phyloP scores from a whole-genome alignment of 352 stramenopile species.

The Pythium oligandrum region DNA sequence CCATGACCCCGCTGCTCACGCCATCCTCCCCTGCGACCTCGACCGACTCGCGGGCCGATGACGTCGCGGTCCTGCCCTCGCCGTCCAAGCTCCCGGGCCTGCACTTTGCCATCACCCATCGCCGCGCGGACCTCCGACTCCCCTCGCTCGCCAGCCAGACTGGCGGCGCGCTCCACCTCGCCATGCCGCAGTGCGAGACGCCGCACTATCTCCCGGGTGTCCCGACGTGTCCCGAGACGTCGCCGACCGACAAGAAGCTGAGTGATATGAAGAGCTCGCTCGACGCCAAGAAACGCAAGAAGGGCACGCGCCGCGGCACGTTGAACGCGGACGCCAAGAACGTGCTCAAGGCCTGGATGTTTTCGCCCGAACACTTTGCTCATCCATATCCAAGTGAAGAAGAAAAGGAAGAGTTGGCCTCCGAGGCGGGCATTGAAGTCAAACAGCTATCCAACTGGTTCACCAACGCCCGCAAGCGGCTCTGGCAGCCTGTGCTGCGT shows the following conservation, averaged over 20 bases:
- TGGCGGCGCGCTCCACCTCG: constrained; percentile 19
- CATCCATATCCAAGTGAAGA: constrained; percentile 86
- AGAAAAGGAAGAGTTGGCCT: constrained; percentile 80
- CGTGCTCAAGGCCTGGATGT: constrained; percentile 88
- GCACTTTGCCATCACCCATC: constrained; percentile 57
- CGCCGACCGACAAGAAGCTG: constrained; percentile 31
- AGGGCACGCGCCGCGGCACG: constrained; percentile 74
- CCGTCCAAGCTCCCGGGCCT: constrained; percentile 58
- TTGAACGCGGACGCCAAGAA: constrained; percentile 83
- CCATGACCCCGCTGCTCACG: too few species aligned
- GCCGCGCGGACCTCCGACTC: constrained; percentile 40
- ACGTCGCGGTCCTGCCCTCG: constrained; percentile 12
- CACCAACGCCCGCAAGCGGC: constrained; percentile 82
- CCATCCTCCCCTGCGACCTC: constrained; percentile 12
- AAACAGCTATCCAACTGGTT: constrained; percentile 90
- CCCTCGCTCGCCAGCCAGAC: constrained; percentile 28
- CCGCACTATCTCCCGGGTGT: constrained; percentile 27
- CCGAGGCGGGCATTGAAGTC: constrained; percentile 79
- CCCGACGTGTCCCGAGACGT: constrained; percentile 26
- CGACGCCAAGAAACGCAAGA: constrained; percentile 56
- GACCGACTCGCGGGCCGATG: constrained; percentile 15
- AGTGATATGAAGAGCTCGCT: constrained; percentile 17
- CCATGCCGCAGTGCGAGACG: constrained; percentile 26
- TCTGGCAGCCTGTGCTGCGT: constrained; percentile 82
- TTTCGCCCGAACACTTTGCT: constrained; percentile 83